Base-by-base conservation (phyloP, 169 alveolate species). In the Cardiosporidium cionae region DNA sequence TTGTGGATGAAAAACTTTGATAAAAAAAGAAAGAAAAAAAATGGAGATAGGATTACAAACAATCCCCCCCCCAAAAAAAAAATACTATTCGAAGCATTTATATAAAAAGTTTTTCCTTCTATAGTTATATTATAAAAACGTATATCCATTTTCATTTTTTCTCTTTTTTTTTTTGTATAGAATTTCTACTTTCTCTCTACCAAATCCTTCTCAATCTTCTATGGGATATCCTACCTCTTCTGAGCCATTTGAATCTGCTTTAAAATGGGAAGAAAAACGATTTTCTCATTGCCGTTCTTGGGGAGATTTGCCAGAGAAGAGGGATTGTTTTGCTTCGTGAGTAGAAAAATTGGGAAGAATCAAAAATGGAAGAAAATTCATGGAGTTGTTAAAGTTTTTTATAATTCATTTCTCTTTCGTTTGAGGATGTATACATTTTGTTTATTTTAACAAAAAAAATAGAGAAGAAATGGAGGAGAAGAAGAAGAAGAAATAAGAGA, bases 281-380 rank as follows among this genome's bases (percentile, higher is more conserved):
- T 64, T 64, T 25, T 22, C 2, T 3, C 70, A 64, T 23, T 64
- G 31, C 70, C 58, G 33, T n/a, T 37, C 44, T 2, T 64, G 52
- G 27, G 70, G 70, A 5, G 70, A 64, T 25, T 27, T 64, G 3
- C 70, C 70, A 3, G 70, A 64, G 44, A 37, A 52, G 3, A 37
- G 70, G 2, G 70, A 64, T 37, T 64, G 58, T 2, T 64, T 64
- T 25, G 70, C 70, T 52, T 7, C 70, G 70, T 64, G 9, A 64
- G 70, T 7, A n/a, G 22, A n/a, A 9, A n/a, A 44, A n/a, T 16
- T 16, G 58, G 58, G 16, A 44, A n/a, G 58, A 44, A 44, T 9
- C 58, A 9, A n/a, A n/a, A 44, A 44, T 9, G 58, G 16, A 9
- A 44, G n/a, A n/a, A 44, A n/a, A 44, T 9, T 9, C n/a, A n/a